Evolutionary conservation across 2,329 filamentous ascomycete genomes (phyloP).

Genomic region (Colletotrichum somersetense): DNA sequence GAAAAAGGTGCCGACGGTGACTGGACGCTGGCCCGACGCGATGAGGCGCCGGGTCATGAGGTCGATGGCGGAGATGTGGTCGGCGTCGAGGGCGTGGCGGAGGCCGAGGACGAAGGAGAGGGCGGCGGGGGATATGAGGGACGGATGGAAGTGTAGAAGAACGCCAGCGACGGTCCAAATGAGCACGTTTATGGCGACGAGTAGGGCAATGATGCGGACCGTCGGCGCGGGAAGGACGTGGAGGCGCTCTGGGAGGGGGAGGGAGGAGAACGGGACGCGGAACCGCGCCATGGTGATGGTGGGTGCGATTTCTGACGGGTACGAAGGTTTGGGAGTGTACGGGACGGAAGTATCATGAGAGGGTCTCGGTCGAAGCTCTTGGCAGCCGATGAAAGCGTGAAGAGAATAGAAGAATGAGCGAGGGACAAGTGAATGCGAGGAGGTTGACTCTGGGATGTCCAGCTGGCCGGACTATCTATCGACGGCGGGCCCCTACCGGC

Average conservation of each 20-base stretch:
- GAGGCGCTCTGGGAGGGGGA: slow-evolving; percentile 48
- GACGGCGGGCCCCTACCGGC: slow-evolving; percentile 32
- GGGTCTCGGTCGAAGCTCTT: too few relatives aligned
- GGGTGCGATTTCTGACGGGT: neutral
- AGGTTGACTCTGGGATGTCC: slow-evolving; percentile 8
- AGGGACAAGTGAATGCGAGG: neutral
- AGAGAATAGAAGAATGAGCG: neutral
- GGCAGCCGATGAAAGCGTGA: neutral
- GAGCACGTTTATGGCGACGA: slow-evolving; percentile 64
- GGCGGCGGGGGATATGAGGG: slow-evolving; percentile 82
- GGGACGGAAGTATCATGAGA: neutral
- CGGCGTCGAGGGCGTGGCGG: slow-evolving; percentile 96
- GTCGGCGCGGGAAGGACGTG: slow-evolving; percentile 49
- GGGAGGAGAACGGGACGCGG: slow-evolving; percentile 35
- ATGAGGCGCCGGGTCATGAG: slow-evolving; percentile 92
- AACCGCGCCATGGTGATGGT: slow-evolving; percentile 37
- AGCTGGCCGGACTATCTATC: slow-evolving; percentile 14
- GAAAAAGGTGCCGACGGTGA: slow-evolving; percentile 95
- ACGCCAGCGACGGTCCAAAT: slow-evolving; percentile 68
- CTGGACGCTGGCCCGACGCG: slow-evolving; percentile 85
- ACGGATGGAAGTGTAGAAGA: slow-evolving; percentile 65
- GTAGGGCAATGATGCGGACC: slow-evolving; percentile 63
- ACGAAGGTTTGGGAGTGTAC: neutral
- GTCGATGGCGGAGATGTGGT: slow-evolving; percentile 89
- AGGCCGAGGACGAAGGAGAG: slow-evolving; percentile 91